Conservation (phyloP, 371 early-diverging fungal genomes). For the Apophysomyces sp. region DNA sequence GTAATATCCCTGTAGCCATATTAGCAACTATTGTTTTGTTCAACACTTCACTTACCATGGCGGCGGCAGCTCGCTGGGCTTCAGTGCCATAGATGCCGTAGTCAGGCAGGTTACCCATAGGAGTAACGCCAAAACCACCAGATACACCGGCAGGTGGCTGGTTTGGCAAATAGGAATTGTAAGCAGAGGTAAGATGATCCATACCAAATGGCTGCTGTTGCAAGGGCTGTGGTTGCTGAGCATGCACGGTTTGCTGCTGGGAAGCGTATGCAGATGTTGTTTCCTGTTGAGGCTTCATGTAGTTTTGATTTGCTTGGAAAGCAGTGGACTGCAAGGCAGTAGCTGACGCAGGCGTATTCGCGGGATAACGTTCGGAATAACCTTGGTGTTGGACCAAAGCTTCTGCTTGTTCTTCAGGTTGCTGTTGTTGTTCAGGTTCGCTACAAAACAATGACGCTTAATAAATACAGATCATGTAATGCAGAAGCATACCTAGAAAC, state of each 20-base stretch:
- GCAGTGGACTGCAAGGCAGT: not conserved
- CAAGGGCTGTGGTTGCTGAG: slow-evolving; percentile 23
- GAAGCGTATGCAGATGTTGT: slow-evolving; percentile 1
- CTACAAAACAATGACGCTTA: not conserved
- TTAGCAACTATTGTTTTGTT: slow-evolving; percentile 24
- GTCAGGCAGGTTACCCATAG: slow-evolving; percentile 64
- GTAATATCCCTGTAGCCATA: slow-evolving; percentile 49
- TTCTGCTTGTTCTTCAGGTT: slow-evolving; percentile 1
- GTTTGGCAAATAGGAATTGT: slow-evolving; percentile 57
- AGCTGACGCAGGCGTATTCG: slow-evolving; percentile 8
- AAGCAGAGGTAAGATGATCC: slow-evolving; percentile 60
- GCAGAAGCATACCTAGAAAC: not conserved
- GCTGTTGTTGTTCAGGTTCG: slow-evolving; percentile 5
- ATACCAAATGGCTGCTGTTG: slow-evolving; percentile 37
- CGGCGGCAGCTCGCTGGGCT: slow-evolving; percentile 50
- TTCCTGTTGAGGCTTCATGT: slow-evolving; percentile 6
- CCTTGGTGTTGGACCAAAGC: slow-evolving; percentile 3
- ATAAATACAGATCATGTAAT: not conserved
- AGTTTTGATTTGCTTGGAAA: not conserved
- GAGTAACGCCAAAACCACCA: slow-evolving; percentile 70
- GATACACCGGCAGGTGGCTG: slow-evolving; percentile 58
- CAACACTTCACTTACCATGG: slow-evolving; percentile 50
- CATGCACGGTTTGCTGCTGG: slow-evolving; percentile 10
- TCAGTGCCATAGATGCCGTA: slow-evolving; percentile 48
- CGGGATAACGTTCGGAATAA: not conserved